Base-by-base conservation (phyloP, 176 grass and related monocot species). In the Carex cristatella region DNA sequence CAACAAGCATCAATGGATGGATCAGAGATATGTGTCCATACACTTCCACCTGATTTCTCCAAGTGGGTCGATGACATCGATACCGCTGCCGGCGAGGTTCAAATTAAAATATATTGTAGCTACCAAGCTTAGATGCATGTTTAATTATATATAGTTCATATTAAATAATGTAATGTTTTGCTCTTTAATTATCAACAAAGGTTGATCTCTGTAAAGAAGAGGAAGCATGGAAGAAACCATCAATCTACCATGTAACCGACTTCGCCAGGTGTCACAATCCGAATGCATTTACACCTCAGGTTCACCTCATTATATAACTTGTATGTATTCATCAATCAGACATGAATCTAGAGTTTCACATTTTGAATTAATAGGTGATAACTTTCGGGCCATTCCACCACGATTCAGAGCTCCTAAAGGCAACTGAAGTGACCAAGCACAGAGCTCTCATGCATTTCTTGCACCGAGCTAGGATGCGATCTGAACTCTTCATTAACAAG, bases 191-290 rank as follows among this genome's bases (percentile, higher is more conserved):
- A 30, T 76, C 14, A 32, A 78, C 11, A 78, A 40, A 78, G 74
- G 74, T 78, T 53, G 10, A 78, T 3, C 56, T 78, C 10, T 6
- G 7, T 33, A 33, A 2, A 56, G 74, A 78, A 56, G 51, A 78
- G 10, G 74, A 51, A 32, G 13, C 51, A 16, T 78, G 74, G 74
- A 78, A 56, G 51, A 78, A 78, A 78, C 74, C 74, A 5, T 78
- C 74, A 0, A 78, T 57, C 53, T 57, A 78, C 27, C 12, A 14
- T 6, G 28, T 78, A 57, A 56, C 74, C 6, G 3, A 2, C 0
- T 57, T 78, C 1, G 74, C 28, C 28, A 54, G 28, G 51, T 1
- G 0, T 16, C 51, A 57, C 49, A 78, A 78, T 13, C 5, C 5
- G 13, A 35, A 57, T 55, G 51, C 49, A 32, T 78, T 78, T 51